These are phyloP conservation scores for Bromus sterilis DNA, from an alignment of 176 grass and related monocot species.

Conservation along the genomic window DNA sequence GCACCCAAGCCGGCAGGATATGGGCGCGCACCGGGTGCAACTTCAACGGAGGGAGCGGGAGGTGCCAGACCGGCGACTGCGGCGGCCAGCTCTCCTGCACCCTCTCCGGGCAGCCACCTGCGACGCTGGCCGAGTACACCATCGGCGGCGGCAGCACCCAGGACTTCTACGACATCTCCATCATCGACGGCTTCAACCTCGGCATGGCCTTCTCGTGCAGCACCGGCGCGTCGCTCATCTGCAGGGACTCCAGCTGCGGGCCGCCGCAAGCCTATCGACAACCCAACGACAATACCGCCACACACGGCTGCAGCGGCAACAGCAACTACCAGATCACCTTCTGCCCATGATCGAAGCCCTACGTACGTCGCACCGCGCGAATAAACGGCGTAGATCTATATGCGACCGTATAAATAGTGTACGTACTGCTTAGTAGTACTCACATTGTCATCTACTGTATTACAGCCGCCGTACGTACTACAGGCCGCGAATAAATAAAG, in stretches of 20 bases:
- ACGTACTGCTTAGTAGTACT: too few relatives aligned
- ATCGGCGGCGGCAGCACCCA: not conserved
- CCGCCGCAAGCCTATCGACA: not conserved
- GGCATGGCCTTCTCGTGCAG: not conserved
- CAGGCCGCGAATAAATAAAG: too few relatives aligned
- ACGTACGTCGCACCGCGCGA: not conserved
- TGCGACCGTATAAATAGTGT: not conserved
- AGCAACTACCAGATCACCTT: not conserved
- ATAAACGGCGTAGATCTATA: not conserved
- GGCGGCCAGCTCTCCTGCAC: not conserved
- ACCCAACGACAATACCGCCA: rapidly evolving
- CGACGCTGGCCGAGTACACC: slow-evolving; percentile 21
- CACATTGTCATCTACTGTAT: too few relatives aligned
- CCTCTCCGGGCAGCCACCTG: not conserved
- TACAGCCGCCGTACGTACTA: too few relatives aligned
- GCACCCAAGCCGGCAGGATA: not conserved
- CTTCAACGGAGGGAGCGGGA: not conserved
- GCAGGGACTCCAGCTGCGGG: not conserved
- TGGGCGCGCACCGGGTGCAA: slow-evolving; percentile 1
- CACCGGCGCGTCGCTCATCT: not conserved
- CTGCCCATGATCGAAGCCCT: not conserved
- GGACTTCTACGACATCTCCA: slow-evolving; percentile 13
- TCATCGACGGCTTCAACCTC: slow-evolving; percentile 10
- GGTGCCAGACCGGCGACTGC: slow-evolving; percentile 13
- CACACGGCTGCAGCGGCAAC: not conserved